Percentiles rank a stretch among this genome's conserved stretches.
Evolutionary conservation across 1,284 basidiomycete species (phyloP).

Genomic region (Cutaneotrichosporon arboriforme): DNA sequence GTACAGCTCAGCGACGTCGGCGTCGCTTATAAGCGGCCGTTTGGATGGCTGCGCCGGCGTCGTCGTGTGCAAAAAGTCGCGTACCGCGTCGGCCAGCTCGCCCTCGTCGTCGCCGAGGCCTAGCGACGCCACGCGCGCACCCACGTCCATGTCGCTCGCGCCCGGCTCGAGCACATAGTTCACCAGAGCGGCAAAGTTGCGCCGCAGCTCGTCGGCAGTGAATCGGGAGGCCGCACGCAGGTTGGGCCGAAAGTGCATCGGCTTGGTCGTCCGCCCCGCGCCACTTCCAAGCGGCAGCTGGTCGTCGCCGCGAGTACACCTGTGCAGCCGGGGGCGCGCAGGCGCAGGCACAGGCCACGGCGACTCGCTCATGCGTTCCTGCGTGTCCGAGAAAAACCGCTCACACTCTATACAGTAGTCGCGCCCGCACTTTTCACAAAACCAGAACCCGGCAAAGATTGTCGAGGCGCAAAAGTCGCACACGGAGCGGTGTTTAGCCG

Average conservation of each 20-base stretch:
- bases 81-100: slow-evolving; percentile 10
- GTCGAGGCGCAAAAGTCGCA: slow-evolving; percentile 91
- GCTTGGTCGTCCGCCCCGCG: background rate
- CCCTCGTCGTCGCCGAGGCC: slow-evolving; percentile 22
- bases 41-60: background rate
- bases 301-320: slow-evolving; percentile 11
- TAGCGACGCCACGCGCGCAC: slow-evolving; percentile 23
- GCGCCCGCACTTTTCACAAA: slow-evolving; percentile 81
- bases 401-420: slow-evolving; percentile 84
- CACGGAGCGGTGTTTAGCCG: slow-evolving; percentile 65
- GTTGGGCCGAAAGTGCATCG: slow-evolving; percentile 43
- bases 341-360: slow-evolving; percentile 51
- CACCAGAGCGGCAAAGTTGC: slow-evolving; percentile 41
- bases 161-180: slow-evolving; percentile 29
- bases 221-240: slow-evolving; percentile 78
- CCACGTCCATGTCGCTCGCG: slow-evolving; percentile 14
- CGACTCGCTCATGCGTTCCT: slow-evolving; percentile 49
- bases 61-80: slow-evolving; percentile 4
- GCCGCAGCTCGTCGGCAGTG: slow-evolving; percentile 58
- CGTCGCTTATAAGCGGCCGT: background rate
- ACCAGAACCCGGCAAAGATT: slow-evolving; percentile 81
- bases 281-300: slow-evolving; percentile 3
- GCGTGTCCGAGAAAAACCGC: slow-evolving; percentile 61
- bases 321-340: slow-evolving; percentile 29
- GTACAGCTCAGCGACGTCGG: slow-evolving; percentile 21